Conservation (phyloP, 1,284 basidiomycete genomes). For the Agaricales sp. region DNA sequence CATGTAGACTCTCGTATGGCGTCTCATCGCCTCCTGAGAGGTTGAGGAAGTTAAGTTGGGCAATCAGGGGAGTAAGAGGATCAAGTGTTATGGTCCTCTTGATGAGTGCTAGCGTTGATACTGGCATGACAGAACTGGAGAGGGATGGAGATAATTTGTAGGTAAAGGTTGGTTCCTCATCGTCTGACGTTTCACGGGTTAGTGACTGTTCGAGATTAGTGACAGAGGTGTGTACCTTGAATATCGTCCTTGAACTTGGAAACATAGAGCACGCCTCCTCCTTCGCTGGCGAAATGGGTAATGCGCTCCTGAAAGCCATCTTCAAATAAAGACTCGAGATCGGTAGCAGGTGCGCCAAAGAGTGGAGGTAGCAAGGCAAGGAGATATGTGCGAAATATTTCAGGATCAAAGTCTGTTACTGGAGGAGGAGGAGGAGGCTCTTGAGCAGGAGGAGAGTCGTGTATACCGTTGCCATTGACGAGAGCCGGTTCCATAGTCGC, state of each 20-base stretch:
- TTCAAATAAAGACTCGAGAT: slow-evolving; percentile 63
- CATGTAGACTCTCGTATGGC: slow-evolving; percentile 93
- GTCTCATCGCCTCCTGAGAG: slow-evolving; percentile 86
- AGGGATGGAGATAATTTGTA: slow-evolving; percentile 69
- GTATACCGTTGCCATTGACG: background rate
- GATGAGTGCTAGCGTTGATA: slow-evolving; percentile 79
- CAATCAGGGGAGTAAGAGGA: slow-evolving; percentile 64
- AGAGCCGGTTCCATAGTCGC: background rate
- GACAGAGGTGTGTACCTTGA: slow-evolving; percentile 39
- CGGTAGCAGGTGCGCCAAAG: slow-evolving; percentile 50
- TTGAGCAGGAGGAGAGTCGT: background rate
- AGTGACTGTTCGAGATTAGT: slow-evolving; percentile 5
- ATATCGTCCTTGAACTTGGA: slow-evolving; percentile 65
- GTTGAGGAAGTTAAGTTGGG: slow-evolving; percentile 88
- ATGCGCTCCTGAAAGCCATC: slow-evolving; percentile 68
- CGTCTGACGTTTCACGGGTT: slow-evolving; percentile 30
- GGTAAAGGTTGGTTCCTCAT: slow-evolving; percentile 46
- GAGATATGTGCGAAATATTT: slow-evolving; percentile 58
- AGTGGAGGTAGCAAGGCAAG: slow-evolving; percentile 64
- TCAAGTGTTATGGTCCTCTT: slow-evolving; percentile 85
- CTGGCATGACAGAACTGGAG: slow-evolving; percentile 74
- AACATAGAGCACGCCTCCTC: slow-evolving; percentile 65
- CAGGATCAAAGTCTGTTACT: slow-evolving; percentile 41
- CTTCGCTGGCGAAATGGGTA: slow-evolving; percentile 63
- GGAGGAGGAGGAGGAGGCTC: slow-evolving; percentile 8